phyloP scores from a whole-genome alignment of 768 basidiomycete species.

The Rhizopogon roseolus region DNA sequence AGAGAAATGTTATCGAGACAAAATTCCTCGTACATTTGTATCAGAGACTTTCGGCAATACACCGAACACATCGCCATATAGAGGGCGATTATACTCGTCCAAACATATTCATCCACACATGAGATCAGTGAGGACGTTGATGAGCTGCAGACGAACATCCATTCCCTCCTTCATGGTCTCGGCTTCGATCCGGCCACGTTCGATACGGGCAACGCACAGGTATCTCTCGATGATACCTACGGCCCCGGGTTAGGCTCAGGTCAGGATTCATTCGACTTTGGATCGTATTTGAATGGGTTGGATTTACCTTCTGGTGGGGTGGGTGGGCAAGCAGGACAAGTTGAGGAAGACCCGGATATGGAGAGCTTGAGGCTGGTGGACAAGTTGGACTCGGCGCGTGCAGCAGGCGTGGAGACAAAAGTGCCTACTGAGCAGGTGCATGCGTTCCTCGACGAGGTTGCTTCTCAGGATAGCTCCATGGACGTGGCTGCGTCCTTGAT shows the following conservation, averaged over 20 bases:
- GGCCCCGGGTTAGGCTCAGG: background rate
- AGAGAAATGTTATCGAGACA: background rate
- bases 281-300: conserved; percentile 29
- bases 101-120: conserved; percentile 58
- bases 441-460: conserved; percentile 41
- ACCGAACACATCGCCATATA: conserved; percentile 98
- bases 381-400: conserved; percentile 26
- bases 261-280: conserved; percentile 33
- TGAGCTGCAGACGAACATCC: conserved; percentile 60
- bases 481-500: background rate
- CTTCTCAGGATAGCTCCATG: conserved; percentile 25
- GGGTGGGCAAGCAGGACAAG: conserved; percentile 11
- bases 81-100: conserved; percentile 95
- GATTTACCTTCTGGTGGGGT: conserved; percentile 26
- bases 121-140: conserved; percentile 75
- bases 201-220: conserved; percentile 2
- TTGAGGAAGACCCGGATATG: conserved; percentile 25
- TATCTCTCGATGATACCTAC: conserved; percentile 4
- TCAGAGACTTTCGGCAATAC: conserved; percentile 79
- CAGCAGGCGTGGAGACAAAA: conserved; percentile 22
- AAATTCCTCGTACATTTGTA: conserved; percentile 46
- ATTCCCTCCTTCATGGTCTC: conserved; percentile 66
- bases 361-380: conserved; percentile 23
- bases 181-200: conserved; percentile 50
- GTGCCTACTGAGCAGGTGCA: conserved; percentile 31